A percentile compares a stretch with the other conserved stretches of the same genome.
Evolutionary conservation across 805 yeast species (phyloP).

Genomic region (Candida insectalens): DNA sequence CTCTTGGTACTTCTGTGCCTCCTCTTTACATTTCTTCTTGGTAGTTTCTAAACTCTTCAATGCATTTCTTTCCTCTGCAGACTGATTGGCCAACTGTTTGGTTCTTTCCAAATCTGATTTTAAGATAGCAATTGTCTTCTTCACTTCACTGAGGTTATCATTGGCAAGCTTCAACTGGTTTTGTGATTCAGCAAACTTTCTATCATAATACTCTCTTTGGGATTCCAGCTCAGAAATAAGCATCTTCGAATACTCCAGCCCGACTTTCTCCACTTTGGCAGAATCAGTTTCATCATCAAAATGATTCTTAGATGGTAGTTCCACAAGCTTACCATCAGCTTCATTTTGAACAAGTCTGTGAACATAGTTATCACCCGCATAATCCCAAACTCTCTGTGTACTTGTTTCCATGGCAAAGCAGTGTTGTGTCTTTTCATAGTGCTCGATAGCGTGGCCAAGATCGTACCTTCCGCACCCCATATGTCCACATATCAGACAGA

Average conservation of each 20-base stretch:
- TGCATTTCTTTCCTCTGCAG: constrained; percentile 2
- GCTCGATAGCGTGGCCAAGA: constrained; percentile 76
- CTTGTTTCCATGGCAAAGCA: constrained; percentile 84
- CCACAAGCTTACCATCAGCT: constrained; percentile 84
- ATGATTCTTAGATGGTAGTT: constrained; percentile 37
- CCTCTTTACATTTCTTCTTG: constrained; percentile 12
- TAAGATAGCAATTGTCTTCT: constrained; percentile 13
- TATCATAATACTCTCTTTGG: constrained; percentile 76
- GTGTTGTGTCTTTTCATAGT: constrained; percentile 68
- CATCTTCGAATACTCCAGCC: constrained; percentile 72
- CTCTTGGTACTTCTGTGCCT: constrained; percentile 28
- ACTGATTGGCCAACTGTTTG: constrained; percentile 6
- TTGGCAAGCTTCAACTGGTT: constrained; percentile 11
- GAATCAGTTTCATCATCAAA: constrained; percentile 14
- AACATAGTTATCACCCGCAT: constrained; percentile 83
- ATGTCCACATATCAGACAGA: constrained; percentile 82
- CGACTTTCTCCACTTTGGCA: constrained; percentile 44
- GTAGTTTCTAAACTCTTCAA: constrained; percentile 8
- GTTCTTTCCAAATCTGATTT: background rate
- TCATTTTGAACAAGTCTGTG: constrained; percentile 80
- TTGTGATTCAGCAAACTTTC: constrained; percentile 27
- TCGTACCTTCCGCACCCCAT: constrained; percentile 90
- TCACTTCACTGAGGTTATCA: constrained; percentile 20
- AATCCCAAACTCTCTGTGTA: constrained; percentile 90
- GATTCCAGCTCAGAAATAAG: constrained; percentile 75